These are phyloP conservation scores for Verbena officinalis DNA, from an alignment of 257 asterid species.

Conservation along the genomic window DNA sequence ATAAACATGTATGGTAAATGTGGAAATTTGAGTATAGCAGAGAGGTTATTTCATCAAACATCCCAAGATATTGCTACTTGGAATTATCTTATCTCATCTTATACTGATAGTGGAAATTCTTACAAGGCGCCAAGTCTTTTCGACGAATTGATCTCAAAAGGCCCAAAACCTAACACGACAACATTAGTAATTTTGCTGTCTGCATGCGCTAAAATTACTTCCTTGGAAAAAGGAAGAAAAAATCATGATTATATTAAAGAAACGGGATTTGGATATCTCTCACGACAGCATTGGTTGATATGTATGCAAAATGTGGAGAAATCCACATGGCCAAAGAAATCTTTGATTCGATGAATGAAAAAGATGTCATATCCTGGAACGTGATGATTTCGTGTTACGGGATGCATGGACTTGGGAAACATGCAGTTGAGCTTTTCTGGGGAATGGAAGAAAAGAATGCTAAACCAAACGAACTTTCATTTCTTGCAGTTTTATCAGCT, in stretches of 20 bases:
- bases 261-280: slow-evolving; percentile 43
- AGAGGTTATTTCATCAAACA: slow-evolving; percentile 44
- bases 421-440: slow-evolving; percentile 56
- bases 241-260: slow-evolving; percentile 55
- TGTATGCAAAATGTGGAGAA: slow-evolving; percentile 84
- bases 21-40: slow-evolving; percentile 46
- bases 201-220: slow-evolving; percentile 62
- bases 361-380: slow-evolving; percentile 69
- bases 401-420: slow-evolving; percentile 62
- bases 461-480: slow-evolving; percentile 62
- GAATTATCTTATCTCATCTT: slow-evolving; percentile 69
- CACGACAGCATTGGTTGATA: slow-evolving; percentile 68
- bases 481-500: slow-evolving; percentile 74
- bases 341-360: slow-evolving; percentile 52
- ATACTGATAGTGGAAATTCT: slow-evolving; percentile 43
- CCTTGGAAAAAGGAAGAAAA: slow-evolving; percentile 53
- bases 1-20: slow-evolving; percentile 69
- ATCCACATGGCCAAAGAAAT: slow-evolving; percentile 56
- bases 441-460: slow-evolving; percentile 53
- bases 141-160: slow-evolving; percentile 53
- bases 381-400: slow-evolving; percentile 84
- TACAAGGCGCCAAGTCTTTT: slow-evolving; percentile 55
- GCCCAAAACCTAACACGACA: slow-evolving; percentile 52
- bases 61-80: slow-evolving; percentile 53
- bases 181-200: slow-evolving; percentile 64